phyloP scores from a whole-genome alignment of 345 rosid species.

The Lagerstroemia speciosa region DNA sequence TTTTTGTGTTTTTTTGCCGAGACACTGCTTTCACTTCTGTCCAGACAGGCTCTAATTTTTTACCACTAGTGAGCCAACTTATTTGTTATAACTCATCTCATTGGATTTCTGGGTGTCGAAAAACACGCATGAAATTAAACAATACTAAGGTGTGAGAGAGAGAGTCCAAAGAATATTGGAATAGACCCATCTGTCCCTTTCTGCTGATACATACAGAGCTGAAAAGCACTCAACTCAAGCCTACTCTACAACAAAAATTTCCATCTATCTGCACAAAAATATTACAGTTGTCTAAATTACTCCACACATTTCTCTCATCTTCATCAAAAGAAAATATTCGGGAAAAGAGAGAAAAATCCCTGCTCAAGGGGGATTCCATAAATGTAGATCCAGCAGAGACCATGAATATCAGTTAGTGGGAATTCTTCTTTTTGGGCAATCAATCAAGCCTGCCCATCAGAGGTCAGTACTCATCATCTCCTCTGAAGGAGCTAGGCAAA shows the following conservation, averaged over 20 bases:
- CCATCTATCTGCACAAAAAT: background rate
- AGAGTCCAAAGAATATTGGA: background rate
- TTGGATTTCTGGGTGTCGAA: too few relatives aligned
- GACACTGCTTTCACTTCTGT: too few relatives aligned
- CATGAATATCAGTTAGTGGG: background rate
- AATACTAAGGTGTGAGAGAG: background rate
- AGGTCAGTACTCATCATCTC: background rate
- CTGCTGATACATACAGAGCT: background rate
- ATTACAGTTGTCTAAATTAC: background rate
- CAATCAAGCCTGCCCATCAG: background rate
- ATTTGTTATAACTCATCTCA: too few relatives aligned
- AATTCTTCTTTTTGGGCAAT: background rate
- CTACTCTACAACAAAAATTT: background rate
- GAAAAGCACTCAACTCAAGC: background rate
- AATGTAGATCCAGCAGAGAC: background rate
- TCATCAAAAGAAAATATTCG: background rate
- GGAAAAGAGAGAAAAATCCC: background rate
- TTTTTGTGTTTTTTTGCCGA: too few relatives aligned
- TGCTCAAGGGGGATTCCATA: too few relatives aligned
- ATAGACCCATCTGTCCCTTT: background rate
- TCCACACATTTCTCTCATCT: background rate
- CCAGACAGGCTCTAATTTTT: too few relatives aligned
- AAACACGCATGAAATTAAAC: too few relatives aligned
- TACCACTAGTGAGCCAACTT: too few relatives aligned
- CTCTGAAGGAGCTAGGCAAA: background rate